Conservation (phyloP, 2,329 filamentous ascomycete species). For the Botrytis tulipae region DNA sequence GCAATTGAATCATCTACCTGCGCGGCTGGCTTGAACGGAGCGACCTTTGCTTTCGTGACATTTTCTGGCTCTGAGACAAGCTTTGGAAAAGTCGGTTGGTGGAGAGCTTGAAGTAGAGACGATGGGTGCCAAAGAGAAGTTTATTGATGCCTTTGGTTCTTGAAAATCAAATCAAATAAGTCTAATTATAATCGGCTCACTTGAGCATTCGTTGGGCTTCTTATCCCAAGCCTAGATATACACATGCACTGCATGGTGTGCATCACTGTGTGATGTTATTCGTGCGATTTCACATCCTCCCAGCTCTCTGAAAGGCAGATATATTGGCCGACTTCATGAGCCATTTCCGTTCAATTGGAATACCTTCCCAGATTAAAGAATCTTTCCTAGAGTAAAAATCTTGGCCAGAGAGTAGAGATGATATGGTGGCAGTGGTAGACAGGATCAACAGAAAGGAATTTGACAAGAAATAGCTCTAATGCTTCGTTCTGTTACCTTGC, state of each 20-base stretch:
- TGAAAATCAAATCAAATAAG: too few species aligned
- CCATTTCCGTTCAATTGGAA: not conserved
- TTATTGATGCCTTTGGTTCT: not conserved
- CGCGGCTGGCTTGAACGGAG: not conserved
- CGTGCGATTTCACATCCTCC: not conserved
- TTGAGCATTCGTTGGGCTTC: not conserved
- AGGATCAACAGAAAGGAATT: not conserved
- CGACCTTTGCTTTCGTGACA: not conserved
- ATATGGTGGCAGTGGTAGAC: fast-evolving
- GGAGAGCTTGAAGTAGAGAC: not conserved
- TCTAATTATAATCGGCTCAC: too few species aligned
- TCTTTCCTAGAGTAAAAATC: not conserved
- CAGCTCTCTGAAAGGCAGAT: too few species aligned
- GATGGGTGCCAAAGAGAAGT: too few species aligned
- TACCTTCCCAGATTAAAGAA: not conserved
- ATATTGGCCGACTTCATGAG: not conserved
- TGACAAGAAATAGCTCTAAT: not conserved
- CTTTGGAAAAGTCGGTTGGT: not conserved
- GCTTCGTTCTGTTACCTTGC: not conserved
- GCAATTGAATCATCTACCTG: not conserved
- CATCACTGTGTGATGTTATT: not conserved
- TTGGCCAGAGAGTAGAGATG: not conserved
- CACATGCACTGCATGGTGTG: not conserved
- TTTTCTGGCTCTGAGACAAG: not conserved
- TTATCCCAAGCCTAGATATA: not conserved